These are phyloP conservation scores for Glomus cerebriforme DNA, from an alignment of 192 early-diverging fungal species.

Conservation along the genomic window DNA sequence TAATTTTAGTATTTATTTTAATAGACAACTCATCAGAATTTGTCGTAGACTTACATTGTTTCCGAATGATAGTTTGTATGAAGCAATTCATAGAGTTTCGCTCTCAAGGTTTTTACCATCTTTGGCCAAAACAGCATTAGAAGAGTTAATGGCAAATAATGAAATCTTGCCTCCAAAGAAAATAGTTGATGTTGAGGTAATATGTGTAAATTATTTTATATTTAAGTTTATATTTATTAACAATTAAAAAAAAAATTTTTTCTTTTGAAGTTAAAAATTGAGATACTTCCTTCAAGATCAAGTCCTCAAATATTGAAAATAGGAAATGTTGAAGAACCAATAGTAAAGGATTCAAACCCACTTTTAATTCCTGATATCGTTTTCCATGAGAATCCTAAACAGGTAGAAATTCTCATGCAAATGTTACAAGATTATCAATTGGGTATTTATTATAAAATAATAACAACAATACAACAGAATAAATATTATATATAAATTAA, in stretches of 20 bases:
- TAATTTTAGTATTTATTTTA: neutral
- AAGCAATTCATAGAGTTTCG: conserved; percentile 64
- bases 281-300: conserved; percentile 52
- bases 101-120: conserved; percentile 75
- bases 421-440: conserved; percentile 79
- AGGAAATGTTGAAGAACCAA: conserved; percentile 50
- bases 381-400: conserved; percentile 77
- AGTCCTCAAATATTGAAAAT: conserved; percentile 55
- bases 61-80: conserved; percentile 63
- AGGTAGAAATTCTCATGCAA: conserved; percentile 69
- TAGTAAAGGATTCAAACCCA: conserved; percentile 57
- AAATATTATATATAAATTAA: neutral
- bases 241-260: neutral
- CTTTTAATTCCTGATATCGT: conserved; percentile 66
- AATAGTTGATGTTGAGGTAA: conserved; percentile 38
- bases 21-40: conserved; percentile 72
- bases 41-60: conserved; percentile 64
- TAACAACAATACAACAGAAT: neutral
- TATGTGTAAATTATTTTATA: neutral
- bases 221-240: neutral
- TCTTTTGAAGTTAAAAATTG: conserved; percentile 41
- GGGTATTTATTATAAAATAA: conserved; percentile 28
- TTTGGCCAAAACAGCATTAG: conserved; percentile 63
- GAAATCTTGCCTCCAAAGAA: conserved; percentile 51
- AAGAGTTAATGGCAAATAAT: conserved; percentile 57